Evolutionary conservation across 352 stramenopile species (phyloP).

Genomic region (Phytopythium chamaehyphon): DNA sequence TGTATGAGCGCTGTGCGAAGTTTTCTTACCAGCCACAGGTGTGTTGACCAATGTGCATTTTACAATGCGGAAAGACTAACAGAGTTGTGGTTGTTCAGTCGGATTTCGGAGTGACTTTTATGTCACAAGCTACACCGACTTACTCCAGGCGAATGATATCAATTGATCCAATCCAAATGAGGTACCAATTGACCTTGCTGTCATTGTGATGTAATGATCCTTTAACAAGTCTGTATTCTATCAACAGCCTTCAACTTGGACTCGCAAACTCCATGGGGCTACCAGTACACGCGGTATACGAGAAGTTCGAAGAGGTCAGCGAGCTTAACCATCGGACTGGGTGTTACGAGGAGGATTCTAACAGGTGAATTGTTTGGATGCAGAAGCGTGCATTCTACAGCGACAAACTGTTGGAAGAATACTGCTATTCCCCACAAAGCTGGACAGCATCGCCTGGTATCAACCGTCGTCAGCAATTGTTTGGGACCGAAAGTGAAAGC

Average conservation of each 20-base stretch:
- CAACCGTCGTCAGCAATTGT: constrained; percentile 58
- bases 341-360: background rate
- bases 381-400: constrained; percentile 80
- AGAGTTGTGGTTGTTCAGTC: constrained; percentile 34
- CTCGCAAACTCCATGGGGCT: constrained; percentile 66
- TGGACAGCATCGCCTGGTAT: constrained; percentile 78
- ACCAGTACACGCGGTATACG: constrained; percentile 62
- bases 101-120: constrained; percentile 76
- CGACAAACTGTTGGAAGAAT: constrained; percentile 78
- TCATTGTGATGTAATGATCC: background rate
- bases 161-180: constrained; percentile 79
- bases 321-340: background rate
- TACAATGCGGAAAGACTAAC: background rate
- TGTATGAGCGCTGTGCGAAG: constrained; percentile 73
- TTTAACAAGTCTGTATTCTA: background rate
- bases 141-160: constrained; percentile 57
- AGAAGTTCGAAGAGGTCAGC: constrained; percentile 72
- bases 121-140: constrained; percentile 47
- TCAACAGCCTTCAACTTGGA: constrained; percentile 64
- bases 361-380: background rate
- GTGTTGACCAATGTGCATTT: background rate
- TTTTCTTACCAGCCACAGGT: constrained; percentile 77
- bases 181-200: constrained; percentile 16
- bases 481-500: constrained; percentile 61
- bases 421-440: constrained; percentile 81